Percentiles rank a stretch among this genome's conserved stretches.
Conservation (phyloP, 2,329 filamentous ascomycete species). For the Phialocephala subalpina region DNA sequence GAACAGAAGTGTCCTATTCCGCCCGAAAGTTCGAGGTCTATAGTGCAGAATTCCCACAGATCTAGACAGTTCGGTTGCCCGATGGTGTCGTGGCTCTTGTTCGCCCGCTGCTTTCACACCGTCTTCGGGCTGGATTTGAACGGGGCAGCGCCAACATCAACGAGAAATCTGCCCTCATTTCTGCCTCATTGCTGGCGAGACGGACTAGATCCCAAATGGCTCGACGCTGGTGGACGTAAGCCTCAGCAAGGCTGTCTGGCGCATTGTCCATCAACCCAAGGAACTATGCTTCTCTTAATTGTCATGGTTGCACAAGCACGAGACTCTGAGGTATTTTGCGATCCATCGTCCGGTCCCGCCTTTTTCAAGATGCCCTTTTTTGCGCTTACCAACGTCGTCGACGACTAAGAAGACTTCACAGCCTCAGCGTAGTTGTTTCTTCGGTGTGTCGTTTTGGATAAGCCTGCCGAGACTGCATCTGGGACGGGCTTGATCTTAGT, state of each 20-base stretch:
- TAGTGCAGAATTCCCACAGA: background rate
- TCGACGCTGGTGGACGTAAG: conserved; percentile 6
- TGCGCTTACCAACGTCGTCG: conserved; percentile 6
- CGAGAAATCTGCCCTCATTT: conserved; percentile 20
- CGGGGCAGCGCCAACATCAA: conserved; percentile 11
- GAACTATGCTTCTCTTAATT: conserved; percentile 12
- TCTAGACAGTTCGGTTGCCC: conserved; percentile 11
- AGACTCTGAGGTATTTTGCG: conserved; percentile 26
- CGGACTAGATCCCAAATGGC: conserved; percentile 12
- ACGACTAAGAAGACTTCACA: conserved; percentile 12
- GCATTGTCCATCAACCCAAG: conserved; percentile 10
- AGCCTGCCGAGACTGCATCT: conserved; percentile 15
- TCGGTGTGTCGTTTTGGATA: conserved; percentile 23
- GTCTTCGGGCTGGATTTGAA: conserved; percentile 10
- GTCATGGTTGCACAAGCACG: conserved; percentile 12
- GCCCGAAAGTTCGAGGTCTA: conserved; percentile 1
- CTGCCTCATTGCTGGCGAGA: conserved; percentile 25
- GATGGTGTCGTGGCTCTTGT: conserved; percentile 16
- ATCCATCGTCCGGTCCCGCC: background rate
- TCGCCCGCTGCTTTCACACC: conserved; percentile 14
- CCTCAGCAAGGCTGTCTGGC: conserved; percentile 28
- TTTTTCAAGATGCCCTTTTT: conserved; percentile 16
- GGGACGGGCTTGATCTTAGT: conserved; percentile 2
- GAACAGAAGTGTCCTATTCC: background rate
- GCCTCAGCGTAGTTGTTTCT: conserved; percentile 13